These are phyloP conservation scores for Metschnikowia anglica DNA, from an alignment of 805 yeast species.

Conservation along the genomic window DNA sequence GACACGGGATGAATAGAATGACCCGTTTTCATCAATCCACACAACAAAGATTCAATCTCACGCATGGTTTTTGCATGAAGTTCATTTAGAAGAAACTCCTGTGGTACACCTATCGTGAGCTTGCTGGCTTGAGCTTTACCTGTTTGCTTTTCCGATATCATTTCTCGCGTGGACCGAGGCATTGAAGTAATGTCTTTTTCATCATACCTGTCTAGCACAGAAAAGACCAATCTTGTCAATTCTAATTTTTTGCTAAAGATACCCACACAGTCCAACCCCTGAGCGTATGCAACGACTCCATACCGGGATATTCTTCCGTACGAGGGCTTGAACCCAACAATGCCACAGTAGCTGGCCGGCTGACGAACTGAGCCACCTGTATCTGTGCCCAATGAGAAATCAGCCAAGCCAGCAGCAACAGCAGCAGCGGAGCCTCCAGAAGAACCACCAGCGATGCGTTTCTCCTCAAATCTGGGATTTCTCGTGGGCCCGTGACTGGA, in stretches of 20 bases:
- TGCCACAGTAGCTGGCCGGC: slow-evolving; percentile 86
- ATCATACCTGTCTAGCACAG: slow-evolving; percentile 60
- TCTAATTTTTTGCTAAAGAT: slow-evolving; percentile 56
- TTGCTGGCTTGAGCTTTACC: slow-evolving; percentile 11
- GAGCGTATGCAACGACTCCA: slow-evolving; percentile 93
- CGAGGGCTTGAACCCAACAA: slow-evolving; percentile 87
- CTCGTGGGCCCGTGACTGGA: slow-evolving; percentile 56
- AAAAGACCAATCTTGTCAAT: slow-evolving; percentile 48
- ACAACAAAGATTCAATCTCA: slow-evolving; percentile 49
- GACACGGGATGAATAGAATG: slow-evolving; percentile 62
- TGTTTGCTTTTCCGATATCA: slow-evolving; percentile 15
- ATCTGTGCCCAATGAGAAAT: slow-evolving; percentile 87
- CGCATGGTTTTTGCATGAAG: slow-evolving; percentile 47
- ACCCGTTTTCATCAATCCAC: slow-evolving; percentile 45
- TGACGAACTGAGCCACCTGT: slow-evolving; percentile 96
- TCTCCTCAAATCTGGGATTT: slow-evolving; percentile 43
- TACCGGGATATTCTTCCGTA: slow-evolving; percentile 90
- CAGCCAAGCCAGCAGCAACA: slow-evolving; percentile 68
- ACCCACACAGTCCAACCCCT: slow-evolving; percentile 93
- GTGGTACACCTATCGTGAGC: slow-evolving; percentile 68
- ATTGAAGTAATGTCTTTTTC: slow-evolving; percentile 77
- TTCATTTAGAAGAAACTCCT: slow-evolving; percentile 61
- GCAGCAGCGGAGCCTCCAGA: slow-evolving; percentile 97
- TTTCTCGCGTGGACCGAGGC: slow-evolving; percentile 32
- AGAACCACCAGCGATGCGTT: slow-evolving; percentile 73